Evolutionary conservation across 2,329 filamentous ascomycete genomes (phyloP).

Genomic region (Salinomyces thailandicus): DNA sequence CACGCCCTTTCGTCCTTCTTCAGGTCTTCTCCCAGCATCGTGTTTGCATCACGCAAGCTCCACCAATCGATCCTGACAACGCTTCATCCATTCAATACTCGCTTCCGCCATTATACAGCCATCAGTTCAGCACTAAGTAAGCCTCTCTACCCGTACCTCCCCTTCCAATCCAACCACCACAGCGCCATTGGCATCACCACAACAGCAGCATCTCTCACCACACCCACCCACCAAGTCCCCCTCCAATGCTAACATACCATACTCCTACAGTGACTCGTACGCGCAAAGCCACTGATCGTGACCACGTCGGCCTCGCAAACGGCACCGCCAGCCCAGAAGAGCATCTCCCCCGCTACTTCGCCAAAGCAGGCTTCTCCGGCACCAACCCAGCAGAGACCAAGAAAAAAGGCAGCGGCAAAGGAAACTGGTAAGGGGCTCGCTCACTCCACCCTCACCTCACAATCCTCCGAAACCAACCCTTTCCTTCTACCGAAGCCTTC

Average conservation of each 20-base stretch:
- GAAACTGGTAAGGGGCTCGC: conserved; percentile 66
- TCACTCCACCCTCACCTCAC: conserved; percentile 1
- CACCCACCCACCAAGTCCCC: neutral
- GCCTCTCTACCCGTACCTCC: too few species aligned
- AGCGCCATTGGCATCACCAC: too few species aligned
- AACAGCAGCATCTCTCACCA: neutral
- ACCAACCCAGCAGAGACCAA: conserved; percentile 86
- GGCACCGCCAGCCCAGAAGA: conserved; percentile 60
- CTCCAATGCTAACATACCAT: conserved; percentile 1
- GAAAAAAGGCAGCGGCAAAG: conserved; percentile 88
- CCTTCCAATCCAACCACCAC: too few species aligned
- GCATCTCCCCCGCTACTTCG: conserved; percentile 82
- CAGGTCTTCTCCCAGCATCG: too few species aligned
- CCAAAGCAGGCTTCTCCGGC: conserved; percentile 71
- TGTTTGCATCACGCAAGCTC: too few species aligned
- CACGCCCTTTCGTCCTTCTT: too few species aligned
- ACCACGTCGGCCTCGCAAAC: conserved; percentile 70
- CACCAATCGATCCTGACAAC: too few species aligned
- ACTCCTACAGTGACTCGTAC: conserved; percentile 90
- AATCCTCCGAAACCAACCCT: too few species aligned
- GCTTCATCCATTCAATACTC: too few species aligned
- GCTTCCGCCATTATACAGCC: too few species aligned
- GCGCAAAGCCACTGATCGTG: conserved; percentile 89
- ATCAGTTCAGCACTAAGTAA: too few species aligned
- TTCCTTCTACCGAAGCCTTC: too few species aligned